Percentiles rank a stretch among this genome's conserved stretches.
Evolutionary conservation across 768 basidiomycete genomes (phyloP).

Genomic region (Filobasidium wieringae): DNA sequence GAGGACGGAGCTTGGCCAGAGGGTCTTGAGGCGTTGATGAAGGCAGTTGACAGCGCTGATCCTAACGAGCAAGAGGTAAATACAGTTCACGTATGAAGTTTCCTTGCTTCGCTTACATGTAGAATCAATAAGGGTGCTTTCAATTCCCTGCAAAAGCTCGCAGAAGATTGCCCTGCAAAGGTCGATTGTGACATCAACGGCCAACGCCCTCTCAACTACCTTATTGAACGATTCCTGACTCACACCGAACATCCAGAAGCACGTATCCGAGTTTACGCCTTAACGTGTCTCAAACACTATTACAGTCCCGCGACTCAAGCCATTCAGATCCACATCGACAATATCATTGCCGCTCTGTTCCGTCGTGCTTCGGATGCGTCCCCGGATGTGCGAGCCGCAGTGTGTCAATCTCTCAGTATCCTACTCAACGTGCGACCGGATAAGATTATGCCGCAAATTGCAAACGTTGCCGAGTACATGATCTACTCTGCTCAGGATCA

Average conservation of each 20-base stretch:
- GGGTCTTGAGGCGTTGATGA: conserved; percentile 73
- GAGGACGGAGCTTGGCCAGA: conserved; percentile 93
- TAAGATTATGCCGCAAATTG: conserved; percentile 91
- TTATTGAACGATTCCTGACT: conserved; percentile 88
- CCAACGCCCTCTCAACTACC: conserved; percentile 82
- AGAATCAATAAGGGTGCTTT: conserved; percentile 97
- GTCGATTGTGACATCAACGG: conserved; percentile 89
- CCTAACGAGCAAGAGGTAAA: conserved; percentile 73
- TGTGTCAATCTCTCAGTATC: conserved; percentile 88
- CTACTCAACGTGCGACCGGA: conserved; percentile 87
- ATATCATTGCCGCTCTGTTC: conserved; percentile 85
- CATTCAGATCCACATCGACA: conserved; percentile 80
- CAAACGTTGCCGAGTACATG: conserved; percentile 95
- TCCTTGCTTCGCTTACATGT: conserved; percentile 21
- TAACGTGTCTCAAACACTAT: conserved; percentile 90
- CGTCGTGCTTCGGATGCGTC: conserved; percentile 89
- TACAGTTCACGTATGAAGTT: conserved; percentile 3
- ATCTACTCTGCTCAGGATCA: conserved; percentile 95
- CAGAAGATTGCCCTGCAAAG: conserved; percentile 92
- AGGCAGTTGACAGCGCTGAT: conserved; percentile 64
- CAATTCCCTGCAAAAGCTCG: conserved; percentile 85
- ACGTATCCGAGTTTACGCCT: conserved; percentile 85
- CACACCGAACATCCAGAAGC: conserved; percentile 72
- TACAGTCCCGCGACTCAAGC: conserved; percentile 76
- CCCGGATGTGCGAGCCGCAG: conserved; percentile 82